Conservation (phyloP, 148 eudicot genomes). For the Limonium bicolor region DNA sequence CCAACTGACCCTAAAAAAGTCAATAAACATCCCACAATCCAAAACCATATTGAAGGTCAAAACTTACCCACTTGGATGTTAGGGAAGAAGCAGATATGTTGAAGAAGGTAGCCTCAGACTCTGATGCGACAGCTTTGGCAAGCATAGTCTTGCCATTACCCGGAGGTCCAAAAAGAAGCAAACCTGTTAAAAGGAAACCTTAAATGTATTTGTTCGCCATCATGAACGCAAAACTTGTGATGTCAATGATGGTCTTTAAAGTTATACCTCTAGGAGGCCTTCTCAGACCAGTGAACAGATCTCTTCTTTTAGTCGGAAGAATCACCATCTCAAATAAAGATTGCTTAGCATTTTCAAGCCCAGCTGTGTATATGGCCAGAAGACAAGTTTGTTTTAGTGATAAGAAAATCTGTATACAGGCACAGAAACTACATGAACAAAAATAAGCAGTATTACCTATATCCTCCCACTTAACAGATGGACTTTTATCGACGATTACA, state of each 20-base stretch:
- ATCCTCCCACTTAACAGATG: constrained; percentile 98
- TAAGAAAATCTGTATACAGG: constrained; percentile 3
- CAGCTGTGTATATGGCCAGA: constrained; percentile 40
- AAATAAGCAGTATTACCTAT: constrained; percentile 48
- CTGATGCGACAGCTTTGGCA: constrained; percentile 99
- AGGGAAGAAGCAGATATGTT: constrained; percentile 92
- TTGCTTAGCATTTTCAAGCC: constrained; percentile 97
- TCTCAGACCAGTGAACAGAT: constrained; percentile 92
- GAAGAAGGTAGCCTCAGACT: constrained; percentile 91
- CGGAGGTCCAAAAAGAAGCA: constrained; percentile 98
- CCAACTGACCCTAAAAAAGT: constrained; percentile 5
- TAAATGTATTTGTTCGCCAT: background rate
- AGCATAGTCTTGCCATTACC: constrained; percentile 99
- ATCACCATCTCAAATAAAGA: constrained; percentile 92
- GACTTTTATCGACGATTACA: constrained; percentile 84
- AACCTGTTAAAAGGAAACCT: constrained; percentile 34
- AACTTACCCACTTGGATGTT: constrained; percentile 61
- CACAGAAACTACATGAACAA: background rate
- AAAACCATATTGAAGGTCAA: too few relatives aligned
- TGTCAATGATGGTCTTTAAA: constrained; percentile 2
- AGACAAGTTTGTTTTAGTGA: background rate
- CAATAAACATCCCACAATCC: too few relatives aligned
- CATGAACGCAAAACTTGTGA: background rate
- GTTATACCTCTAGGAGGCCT: constrained; percentile 81
- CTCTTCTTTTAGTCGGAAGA: constrained; percentile 83